Evolutionary conservation across 2,329 filamentous ascomycete genomes (phyloP).

Genomic region (Colletotrichum lindemuthianum): DNA sequence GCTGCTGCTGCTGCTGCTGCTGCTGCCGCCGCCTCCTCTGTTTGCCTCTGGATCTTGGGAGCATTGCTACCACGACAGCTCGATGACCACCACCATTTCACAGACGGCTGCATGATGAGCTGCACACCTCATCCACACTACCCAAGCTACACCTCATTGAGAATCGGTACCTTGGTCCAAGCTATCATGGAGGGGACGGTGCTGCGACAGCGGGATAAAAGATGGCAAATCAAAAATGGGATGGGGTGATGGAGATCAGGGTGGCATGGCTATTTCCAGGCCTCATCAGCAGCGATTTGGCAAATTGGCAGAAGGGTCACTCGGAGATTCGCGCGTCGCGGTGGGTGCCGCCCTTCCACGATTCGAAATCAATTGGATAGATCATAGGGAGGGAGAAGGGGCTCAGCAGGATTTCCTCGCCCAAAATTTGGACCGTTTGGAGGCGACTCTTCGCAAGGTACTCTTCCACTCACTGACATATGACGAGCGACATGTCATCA

Average conservation of each 20-base stretch:
- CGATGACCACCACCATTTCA: neutral
- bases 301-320: slow-evolving; percentile 23
- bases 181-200: neutral
- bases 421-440: slow-evolving; percentile 10
- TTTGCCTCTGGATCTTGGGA: too few relatives aligned
- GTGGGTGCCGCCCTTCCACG: slow-evolving; percentile 19
- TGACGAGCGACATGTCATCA: too few relatives aligned
- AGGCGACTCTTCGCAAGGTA: neutral
- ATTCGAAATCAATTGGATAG: slow-evolving; percentile 3
- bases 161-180: slow-evolving; percentile 2
- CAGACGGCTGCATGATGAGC: neutral
- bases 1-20: too few relatives aligned
- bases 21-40: too few relatives aligned
- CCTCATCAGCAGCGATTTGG: slow-evolving; percentile 18
- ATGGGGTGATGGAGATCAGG: slow-evolving; percentile 12
- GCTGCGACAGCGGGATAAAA: slow-evolving; percentile 18
- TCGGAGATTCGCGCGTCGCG: slow-evolving; percentile 14
- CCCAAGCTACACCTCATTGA: neutral
- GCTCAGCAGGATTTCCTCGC: too few relatives aligned
- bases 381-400: too few relatives aligned
- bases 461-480: too few relatives aligned
- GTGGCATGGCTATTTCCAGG: neutral
- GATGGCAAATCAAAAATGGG: slow-evolving; percentile 15
- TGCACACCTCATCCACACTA: slow-evolving; percentile 1
- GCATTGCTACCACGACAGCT: neutral